These are phyloP conservation scores for Plasmodium cynomolgi DNA, from an alignment of 169 alveolate species.

Conservation along the genomic window DNA sequence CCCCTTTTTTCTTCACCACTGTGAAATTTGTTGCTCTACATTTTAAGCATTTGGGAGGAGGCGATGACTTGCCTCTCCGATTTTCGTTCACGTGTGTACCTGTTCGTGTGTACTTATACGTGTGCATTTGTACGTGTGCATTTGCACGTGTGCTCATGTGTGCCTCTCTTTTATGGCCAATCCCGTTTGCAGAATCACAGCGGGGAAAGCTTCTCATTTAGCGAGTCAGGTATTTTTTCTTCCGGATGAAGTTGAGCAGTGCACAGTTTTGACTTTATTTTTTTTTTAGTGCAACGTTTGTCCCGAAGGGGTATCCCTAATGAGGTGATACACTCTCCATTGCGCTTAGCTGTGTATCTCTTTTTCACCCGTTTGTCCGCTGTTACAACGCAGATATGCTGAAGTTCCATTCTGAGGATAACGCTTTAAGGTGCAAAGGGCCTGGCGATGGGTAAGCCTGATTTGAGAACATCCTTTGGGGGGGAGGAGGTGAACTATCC, in stretches of 20 bases:
- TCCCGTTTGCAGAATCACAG: neutral
- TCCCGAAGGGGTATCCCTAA: neutral
- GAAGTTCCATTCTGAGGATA: constrained; percentile 18
- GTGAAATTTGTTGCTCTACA: neutral
- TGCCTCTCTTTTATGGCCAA: neutral
- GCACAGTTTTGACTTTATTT: neutral
- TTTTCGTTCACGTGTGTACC: neutral
- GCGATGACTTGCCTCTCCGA: neutral
- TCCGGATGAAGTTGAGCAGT: neutral
- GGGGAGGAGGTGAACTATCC: neutral
- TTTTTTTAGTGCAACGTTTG: neutral
- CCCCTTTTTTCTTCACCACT: neutral
- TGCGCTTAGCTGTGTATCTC: neutral
- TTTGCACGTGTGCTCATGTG: neutral
- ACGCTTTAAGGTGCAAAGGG: neutral
- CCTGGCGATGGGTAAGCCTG: constrained; percentile 24
- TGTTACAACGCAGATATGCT: constrained; percentile 10
- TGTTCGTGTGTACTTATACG: neutral
- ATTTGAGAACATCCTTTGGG: neutral
- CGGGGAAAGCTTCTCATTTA: constrained; percentile 17
- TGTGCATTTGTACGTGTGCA: neutral
- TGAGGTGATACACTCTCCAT: neutral
- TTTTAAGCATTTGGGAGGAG: neutral
- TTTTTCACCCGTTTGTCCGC: neutral
- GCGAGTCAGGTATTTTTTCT: constrained; percentile 43